Conservation (phyloP, 768 basidiomycete species). For the Hortiboletus campestris region DNA sequence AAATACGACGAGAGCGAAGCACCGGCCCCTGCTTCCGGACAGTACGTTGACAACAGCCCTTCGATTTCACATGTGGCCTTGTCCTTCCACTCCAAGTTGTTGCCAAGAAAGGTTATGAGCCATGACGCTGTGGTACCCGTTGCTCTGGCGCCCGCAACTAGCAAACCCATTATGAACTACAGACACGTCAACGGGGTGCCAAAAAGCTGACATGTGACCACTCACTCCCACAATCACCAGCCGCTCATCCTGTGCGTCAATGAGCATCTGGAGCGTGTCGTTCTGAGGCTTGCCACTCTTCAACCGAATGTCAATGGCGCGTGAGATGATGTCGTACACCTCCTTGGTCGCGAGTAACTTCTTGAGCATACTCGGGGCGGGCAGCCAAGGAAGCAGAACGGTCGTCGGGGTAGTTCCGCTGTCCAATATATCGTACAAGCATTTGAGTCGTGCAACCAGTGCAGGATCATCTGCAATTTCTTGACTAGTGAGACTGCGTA, state of each 20-base stretch:
- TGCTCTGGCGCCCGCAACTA: constrained; percentile 78
- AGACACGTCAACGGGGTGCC: constrained; percentile 22
- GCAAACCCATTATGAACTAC: constrained; percentile 79
- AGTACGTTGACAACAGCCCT: constrained; percentile 47
- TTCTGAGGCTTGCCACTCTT: constrained; percentile 54
- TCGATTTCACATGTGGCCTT: constrained; percentile 63
- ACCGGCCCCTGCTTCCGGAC: constrained; percentile 23
- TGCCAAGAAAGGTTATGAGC: constrained; percentile 71
- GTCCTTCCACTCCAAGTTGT: constrained; percentile 60
- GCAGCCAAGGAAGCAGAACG: constrained; percentile 75
- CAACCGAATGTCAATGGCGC: constrained; percentile 55
- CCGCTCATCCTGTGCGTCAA: constrained; percentile 69
- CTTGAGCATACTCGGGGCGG: constrained; percentile 66
- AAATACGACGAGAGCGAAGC: constrained; percentile 45
- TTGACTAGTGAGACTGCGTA: constrained; percentile 61
- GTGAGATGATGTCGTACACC: constrained; percentile 67
- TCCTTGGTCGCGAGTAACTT: constrained; percentile 73
- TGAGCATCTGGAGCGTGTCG: constrained; percentile 72
- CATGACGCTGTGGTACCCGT: constrained; percentile 81
- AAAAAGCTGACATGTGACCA: constrained; percentile 15
- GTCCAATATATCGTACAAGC: constrained; percentile 68
- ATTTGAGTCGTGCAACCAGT: constrained; percentile 59
- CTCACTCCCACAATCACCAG: constrained; percentile 68
- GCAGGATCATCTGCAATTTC: constrained; percentile 69
- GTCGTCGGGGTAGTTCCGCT: constrained; percentile 69